Conservation (phyloP, 805 yeast genomes). For the Kurtzmaniella fragi region DNA sequence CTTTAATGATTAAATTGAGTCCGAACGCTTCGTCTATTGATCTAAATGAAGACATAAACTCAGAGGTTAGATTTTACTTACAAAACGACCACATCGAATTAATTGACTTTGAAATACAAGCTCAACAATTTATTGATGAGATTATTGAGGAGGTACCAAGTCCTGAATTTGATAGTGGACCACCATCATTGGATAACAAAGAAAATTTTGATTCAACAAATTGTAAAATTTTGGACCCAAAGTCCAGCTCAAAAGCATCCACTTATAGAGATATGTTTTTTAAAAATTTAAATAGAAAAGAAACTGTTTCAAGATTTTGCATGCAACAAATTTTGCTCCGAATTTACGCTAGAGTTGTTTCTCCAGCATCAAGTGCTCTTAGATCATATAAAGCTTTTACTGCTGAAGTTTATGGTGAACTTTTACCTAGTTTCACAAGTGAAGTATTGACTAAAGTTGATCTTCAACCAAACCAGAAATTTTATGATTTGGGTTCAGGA, state of each 20-base stretch:
- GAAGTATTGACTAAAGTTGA: slow-evolving; percentile 56
- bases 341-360: slow-evolving; percentile 71
- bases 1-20: slow-evolving; percentile 31
- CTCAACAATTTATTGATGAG: not conserved
- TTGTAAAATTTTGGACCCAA: no score
- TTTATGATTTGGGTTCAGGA: slow-evolving; percentile 89
- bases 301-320: slow-evolving; percentile 28
- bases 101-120: not conserved
- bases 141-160: slow-evolving; percentile 4
- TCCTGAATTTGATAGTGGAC: slow-evolving; percentile 7
- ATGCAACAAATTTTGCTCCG: slow-evolving; percentile 69
- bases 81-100: slow-evolving; percentile 8
- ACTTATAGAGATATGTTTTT: slow-evolving; percentile 16
- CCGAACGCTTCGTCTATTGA: slow-evolving; percentile 16
- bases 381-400: slow-evolving; percentile 80
- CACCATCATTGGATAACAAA: not conserved
- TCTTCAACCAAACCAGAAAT: slow-evolving; percentile 48
- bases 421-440: slow-evolving; percentile 72
- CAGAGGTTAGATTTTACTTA: slow-evolving; percentile 15
- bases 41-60: slow-evolving; percentile 17
- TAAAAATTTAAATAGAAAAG: slow-evolving; percentile 14
- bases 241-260: not conserved
- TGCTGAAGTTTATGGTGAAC: slow-evolving; percentile 86
- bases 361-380: slow-evolving; percentile 63
- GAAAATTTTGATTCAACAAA: not conserved